phyloP scores from a whole-genome alignment of 805 yeast species.

The Monosporozyma solicola region DNA sequence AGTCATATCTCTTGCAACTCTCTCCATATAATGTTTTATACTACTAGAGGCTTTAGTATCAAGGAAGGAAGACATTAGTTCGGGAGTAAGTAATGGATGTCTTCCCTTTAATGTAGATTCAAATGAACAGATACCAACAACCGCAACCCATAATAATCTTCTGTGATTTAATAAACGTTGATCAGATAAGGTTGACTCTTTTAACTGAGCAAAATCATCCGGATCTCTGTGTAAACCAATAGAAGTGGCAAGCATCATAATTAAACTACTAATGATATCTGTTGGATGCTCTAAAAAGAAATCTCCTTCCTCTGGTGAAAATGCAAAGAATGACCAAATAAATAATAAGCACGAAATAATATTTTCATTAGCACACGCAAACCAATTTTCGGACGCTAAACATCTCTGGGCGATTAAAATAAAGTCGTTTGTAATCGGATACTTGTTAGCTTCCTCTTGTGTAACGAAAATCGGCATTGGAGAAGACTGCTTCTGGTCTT shows the following conservation, averaged over 20 bases:
- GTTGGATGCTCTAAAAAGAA: slow-evolving; percentile 29
- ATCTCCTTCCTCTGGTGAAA: slow-evolving; percentile 31
- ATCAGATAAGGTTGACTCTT: slow-evolving; percentile 12
- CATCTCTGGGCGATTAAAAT: slow-evolving; percentile 22
- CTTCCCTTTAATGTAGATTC: slow-evolving; percentile 28
- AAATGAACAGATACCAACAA: slow-evolving; percentile 17
- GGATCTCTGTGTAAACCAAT: slow-evolving; percentile 30
- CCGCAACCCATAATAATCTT: slow-evolving; percentile 25
- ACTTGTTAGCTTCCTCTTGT: slow-evolving; percentile 14
- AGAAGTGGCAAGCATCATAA: slow-evolving; percentile 24
- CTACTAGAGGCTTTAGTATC: slow-evolving; percentile 14
- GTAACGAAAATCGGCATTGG: slow-evolving; percentile 16
- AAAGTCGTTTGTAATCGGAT: slow-evolving; percentile 22
- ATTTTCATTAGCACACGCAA: slow-evolving; percentile 28
- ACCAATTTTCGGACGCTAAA: slow-evolving; percentile 24
- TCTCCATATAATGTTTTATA: slow-evolving; percentile 13
- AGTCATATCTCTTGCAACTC: slow-evolving; percentile 15
- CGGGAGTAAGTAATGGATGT: slow-evolving; percentile 15
- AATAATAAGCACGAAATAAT: slow-evolving; percentile 23
- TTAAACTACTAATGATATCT: slow-evolving; percentile 24
- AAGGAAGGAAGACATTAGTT: slow-evolving; percentile 13
- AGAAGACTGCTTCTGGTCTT: slow-evolving; percentile 14
- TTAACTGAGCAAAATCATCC: slow-evolving; percentile 20
- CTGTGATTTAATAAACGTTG: slow-evolving; percentile 22
- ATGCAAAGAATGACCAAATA: slow-evolving; percentile 27